Base-by-base conservation (phyloP, 805 yeast species). In the Saccharomycopsis babjevae region DNA sequence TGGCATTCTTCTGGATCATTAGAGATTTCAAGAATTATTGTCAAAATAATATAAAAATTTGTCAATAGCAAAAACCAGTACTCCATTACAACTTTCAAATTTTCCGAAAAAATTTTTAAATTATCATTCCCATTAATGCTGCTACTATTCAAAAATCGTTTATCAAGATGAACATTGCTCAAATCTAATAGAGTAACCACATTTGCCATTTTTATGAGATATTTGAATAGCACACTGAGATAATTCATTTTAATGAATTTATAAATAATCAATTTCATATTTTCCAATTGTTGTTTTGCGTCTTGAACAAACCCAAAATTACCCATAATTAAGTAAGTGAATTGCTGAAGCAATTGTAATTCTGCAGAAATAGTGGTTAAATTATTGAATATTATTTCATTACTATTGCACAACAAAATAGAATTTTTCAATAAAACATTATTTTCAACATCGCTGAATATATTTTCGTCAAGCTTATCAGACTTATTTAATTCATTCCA, bases 41-140 rank as follows among this genome's bases (percentile, higher is more conserved):
- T 22, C 42, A 63, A 61, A 5, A 61, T 42, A 38, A 63, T 32
- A 40, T 63, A 63, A 28, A 61, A 40, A 39, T 56, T 43, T 3
- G 64, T 61, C 22, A 63, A 50, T 18, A 22, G 30, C 32, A 63
- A 57, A 56, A 57, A 63, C 61, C 62, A 63, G 50, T 61, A 59
- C 46, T 63, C 64, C 32, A 54, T 38, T 0, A 59, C 59, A 13
- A 34, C 32, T 50, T 60, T 59, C 25, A 62, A 60, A 28, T 39
- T 20, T n/a, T 59, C 61, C 8, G 56, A 16, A 30, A 56, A 55
- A 6, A 38, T 56, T 38, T 57, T 60, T 13, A 59, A 40, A 30
- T 43, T 30, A 52, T 52, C 40, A 57, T 42, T 43, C 3, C 39
- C 30, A 18, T 52, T 34, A 5, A 43, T 20, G 3, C 34, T 28